A percentile compares a stretch with the other conserved stretches of the same genome.
phyloP scores from a whole-genome alignment of 1,284 basidiomycete genomes.

The Cryptococcus sp. region DNA sequence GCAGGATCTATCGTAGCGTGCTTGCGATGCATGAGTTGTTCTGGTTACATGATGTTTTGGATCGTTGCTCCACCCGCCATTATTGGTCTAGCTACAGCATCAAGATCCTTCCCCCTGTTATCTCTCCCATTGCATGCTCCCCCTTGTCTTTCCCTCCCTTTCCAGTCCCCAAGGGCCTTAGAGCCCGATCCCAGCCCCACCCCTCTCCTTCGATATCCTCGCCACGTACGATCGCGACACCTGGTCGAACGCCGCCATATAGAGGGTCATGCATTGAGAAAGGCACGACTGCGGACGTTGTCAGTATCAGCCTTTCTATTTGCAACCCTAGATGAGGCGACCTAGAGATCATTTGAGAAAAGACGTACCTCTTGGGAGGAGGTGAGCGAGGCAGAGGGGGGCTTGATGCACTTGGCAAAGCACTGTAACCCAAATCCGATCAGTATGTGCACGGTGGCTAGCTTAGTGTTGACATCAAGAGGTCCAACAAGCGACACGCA shows the following conservation, averaged over 20 bases:
- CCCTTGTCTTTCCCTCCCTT: background rate
- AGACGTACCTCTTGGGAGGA: conserved; percentile 45
- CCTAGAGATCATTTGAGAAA: background rate
- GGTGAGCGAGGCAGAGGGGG: conserved; percentile 39
- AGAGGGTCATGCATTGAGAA: conserved; percentile 48
- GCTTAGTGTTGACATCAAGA: background rate
- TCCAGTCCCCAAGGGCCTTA: conserved; percentile 2
- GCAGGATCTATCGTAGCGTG: background rate
- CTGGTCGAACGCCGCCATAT: conserved; percentile 51
- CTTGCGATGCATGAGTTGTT: conserved; percentile 20
- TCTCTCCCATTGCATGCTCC: background rate
- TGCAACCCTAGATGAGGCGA: background rate
- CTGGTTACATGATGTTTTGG: conserved; percentile 7
- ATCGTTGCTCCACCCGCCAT: background rate
- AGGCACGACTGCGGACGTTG: conserved; percentile 39
- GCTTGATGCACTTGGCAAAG: conserved; percentile 48
- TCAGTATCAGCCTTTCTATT: background rate
- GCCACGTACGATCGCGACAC: conserved; percentile 47
- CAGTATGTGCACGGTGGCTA: background rate
- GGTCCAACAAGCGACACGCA: conserved; percentile 20
- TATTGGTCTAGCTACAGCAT: too few species aligned
- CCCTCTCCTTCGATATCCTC: conserved; percentile 43
- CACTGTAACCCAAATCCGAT: conserved; percentile 31
- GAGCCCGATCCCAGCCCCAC: conserved; percentile 16
- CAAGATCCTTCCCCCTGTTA: background rate